Evolutionary conservation across 371 early-diverging fungal genomes (phyloP).

Genomic region (Encephalitozoon romaleae): DNA sequence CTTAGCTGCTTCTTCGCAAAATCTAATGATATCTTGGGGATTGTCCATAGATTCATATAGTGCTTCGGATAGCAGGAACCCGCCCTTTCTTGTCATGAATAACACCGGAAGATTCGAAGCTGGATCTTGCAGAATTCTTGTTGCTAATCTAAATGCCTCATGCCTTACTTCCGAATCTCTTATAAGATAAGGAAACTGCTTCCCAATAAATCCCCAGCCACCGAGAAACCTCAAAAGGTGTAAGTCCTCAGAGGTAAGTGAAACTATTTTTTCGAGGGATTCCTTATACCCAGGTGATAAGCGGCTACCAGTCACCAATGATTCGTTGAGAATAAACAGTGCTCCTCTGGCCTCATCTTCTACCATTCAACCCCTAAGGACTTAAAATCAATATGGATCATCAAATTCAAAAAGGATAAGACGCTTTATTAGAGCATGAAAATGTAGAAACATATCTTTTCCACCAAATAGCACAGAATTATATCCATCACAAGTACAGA

Average conservation of each 20-base stretch:
- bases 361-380: background rate
- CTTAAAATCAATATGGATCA: background rate
- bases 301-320: background rate
- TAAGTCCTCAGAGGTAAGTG: background rate
- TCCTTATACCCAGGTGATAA: background rate
- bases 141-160: background rate
- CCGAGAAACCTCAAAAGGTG: background rate
- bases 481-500: conserved; percentile 34
- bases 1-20: background rate
- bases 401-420: background rate
- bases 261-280: background rate
- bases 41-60: conserved; percentile 11
- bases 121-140: background rate
- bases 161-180: background rate
- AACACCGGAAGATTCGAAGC: background rate
- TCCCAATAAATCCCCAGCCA: conserved; percentile 1
- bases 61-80: conserved; percentile 11
- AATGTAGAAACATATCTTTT: conserved; percentile 42
- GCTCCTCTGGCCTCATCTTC: background rate
- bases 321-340: background rate
- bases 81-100: conserved; percentile 21
- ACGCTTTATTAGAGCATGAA: conserved; percentile 31
- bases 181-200: background rate
- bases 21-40: background rate
- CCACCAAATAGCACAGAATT: conserved; percentile 38